phyloP scores from a whole-genome alignment of 352 stramenopile species.

The Phytophthora fragariae region DNA sequence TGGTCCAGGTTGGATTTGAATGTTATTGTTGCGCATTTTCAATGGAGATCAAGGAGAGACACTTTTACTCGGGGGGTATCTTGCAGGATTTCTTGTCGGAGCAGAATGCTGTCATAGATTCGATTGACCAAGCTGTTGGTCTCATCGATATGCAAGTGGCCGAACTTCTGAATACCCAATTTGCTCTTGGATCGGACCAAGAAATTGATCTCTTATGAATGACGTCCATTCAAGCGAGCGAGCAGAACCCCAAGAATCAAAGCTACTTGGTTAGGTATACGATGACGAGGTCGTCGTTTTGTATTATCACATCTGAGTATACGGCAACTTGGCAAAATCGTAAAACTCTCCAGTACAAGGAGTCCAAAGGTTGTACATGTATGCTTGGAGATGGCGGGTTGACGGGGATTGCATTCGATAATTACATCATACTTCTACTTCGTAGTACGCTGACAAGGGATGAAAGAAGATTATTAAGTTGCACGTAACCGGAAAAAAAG shows the following conservation, averaged over 20 bases:
- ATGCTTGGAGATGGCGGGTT: background rate
- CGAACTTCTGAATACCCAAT: constrained; percentile 5
- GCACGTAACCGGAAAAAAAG: background rate
- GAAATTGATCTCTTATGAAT: constrained; percentile 10
- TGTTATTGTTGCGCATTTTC: background rate
- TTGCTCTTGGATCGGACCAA: background rate
- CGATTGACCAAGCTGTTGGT: constrained; percentile 14
- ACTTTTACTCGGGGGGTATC: constrained; percentile 18
- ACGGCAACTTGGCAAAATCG: background rate
- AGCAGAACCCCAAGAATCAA: background rate
- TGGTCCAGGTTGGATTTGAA: background rate
- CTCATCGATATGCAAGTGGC: background rate
- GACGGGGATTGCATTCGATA: background rate
- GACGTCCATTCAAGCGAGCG: too few species aligned
- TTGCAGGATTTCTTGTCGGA: constrained; percentile 33
- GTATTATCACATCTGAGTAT: background rate
- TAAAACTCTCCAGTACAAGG: background rate
- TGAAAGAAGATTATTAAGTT: background rate
- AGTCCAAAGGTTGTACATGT: background rate
- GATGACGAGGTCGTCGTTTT: background rate
- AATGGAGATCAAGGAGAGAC: background rate
- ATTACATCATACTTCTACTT: background rate
- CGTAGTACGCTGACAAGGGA: background rate
- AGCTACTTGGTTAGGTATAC: background rate
- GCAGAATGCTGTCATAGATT: background rate